Conservation (phyloP, 495 filamentous ascomycete genomes). For the Aspergillus panamensis region DNA sequence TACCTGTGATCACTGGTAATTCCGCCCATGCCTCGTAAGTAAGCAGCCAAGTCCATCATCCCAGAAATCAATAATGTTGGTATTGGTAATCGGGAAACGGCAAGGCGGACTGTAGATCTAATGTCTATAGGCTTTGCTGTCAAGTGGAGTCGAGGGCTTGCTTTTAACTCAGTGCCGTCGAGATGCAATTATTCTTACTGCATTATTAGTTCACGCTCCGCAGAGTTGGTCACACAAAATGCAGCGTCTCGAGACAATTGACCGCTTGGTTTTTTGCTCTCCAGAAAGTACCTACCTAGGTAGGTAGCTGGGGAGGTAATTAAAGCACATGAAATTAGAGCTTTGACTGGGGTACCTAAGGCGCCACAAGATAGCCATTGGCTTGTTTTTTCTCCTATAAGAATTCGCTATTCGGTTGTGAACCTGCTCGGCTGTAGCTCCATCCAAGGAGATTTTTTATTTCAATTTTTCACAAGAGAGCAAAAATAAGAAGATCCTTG, state of each 20-base stretch:
- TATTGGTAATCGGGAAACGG: not conserved
- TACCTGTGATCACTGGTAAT: not conserved
- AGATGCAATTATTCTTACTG: not conserved
- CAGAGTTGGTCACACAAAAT: not conserved
- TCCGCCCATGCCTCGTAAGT: not conserved
- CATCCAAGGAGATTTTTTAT: not conserved
- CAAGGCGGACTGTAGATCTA: not conserved
- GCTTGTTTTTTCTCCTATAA: not conserved
- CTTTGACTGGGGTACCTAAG: not conserved
- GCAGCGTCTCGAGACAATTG: not conserved
- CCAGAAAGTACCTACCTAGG: not conserved
- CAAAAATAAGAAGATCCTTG: not conserved
- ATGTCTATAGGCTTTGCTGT: slow-evolving; percentile 4
- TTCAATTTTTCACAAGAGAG: not conserved
- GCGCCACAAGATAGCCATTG: slow-evolving; percentile 1
- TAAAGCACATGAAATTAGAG: not conserved
- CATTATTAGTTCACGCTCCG: slow-evolving; percentile 4
- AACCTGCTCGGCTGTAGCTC: not conserved
- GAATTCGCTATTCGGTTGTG: not conserved
- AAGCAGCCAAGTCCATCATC: not conserved
- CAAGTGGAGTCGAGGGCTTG: slow-evolving; percentile 12
- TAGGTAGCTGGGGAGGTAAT: not conserved
- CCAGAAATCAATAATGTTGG: not conserved
- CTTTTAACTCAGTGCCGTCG: slow-evolving; percentile 14
- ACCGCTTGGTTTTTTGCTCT: not conserved